phyloP scores from a whole-genome alignment of 1,284 basidiomycete species.

The Marasmius oreades region DNA sequence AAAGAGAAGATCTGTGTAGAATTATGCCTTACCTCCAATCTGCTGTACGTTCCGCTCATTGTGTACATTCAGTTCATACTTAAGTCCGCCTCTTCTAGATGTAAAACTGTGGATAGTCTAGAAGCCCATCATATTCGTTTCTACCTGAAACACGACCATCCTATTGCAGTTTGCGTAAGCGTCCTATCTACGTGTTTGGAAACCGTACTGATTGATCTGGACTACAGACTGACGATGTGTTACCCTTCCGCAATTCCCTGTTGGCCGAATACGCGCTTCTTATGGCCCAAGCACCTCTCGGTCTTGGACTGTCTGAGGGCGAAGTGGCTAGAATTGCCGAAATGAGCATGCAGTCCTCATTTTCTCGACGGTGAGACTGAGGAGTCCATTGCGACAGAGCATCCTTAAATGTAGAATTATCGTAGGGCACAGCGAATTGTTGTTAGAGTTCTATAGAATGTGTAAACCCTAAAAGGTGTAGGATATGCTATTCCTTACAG shows the following conservation, averaged over 20 bases:
- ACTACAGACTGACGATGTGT: slow-evolving; percentile 77
- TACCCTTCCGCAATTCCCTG: slow-evolving; percentile 72
- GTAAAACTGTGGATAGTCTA: slow-evolving; percentile 63
- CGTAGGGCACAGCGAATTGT: too few relatives aligned
- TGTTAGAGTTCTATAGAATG: too few relatives aligned
- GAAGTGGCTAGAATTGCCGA: slow-evolving; percentile 56
- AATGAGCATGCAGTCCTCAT: slow-evolving; percentile 59
- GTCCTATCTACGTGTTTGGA: background rate
- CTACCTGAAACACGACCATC: slow-evolving; percentile 62
- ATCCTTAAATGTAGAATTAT: too few relatives aligned
- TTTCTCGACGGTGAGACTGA: slow-evolving; percentile 19
- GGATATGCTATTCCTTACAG: too few relatives aligned
- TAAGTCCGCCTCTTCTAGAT: slow-evolving; percentile 33
- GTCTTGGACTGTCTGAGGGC: slow-evolving; percentile 59
- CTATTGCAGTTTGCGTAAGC: slow-evolving; percentile 74
- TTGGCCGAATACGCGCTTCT: slow-evolving; percentile 75
- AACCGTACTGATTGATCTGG: background rate
- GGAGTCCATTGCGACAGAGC: too few relatives aligned
- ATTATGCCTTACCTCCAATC: slow-evolving; percentile 79
- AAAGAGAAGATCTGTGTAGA: slow-evolving; percentile 63
- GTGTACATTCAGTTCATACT: background rate
- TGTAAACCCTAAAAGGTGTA: too few relatives aligned
- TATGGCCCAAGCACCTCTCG: slow-evolving; percentile 61
- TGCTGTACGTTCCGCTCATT: slow-evolving; percentile 46
- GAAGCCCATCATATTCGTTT: slow-evolving; percentile 71